These are phyloP conservation scores for Leucaena leucocephala DNA, from an alignment of 306 rosid genomes.

Conservation along the genomic window DNA sequence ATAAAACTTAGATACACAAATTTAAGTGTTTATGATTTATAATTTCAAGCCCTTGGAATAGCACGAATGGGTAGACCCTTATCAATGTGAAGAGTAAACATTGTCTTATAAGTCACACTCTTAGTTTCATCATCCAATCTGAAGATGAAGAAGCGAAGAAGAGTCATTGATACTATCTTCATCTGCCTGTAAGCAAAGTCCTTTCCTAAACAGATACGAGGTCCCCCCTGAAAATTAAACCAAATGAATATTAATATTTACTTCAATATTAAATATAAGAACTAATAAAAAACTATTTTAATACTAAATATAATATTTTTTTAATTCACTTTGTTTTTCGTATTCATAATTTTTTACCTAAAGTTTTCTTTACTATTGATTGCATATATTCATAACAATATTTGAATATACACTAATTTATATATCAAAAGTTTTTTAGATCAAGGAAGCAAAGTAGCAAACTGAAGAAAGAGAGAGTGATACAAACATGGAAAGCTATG, in stretches of 20 bases:
- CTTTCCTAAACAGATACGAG: slow-evolving; percentile 72
- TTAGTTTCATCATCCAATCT: slow-evolving; percentile 51
- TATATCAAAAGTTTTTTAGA: too few relatives aligned
- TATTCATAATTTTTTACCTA: too few relatives aligned
- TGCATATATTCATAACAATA: too few relatives aligned
- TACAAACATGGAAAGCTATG: slow-evolving; percentile 75
- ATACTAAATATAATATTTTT: too few relatives aligned
- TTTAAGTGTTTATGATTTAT: too few relatives aligned
- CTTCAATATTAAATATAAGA: too few relatives aligned
- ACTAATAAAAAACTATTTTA: too few relatives aligned
- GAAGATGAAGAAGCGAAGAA: slow-evolving; percentile 62
- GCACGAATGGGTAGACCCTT: slow-evolving; percentile 67
- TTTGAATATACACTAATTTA: too few relatives aligned
- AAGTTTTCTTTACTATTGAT: too few relatives aligned
- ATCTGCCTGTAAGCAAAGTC: slow-evolving; percentile 81
- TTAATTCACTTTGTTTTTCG: too few relatives aligned
- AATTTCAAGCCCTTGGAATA: slow-evolving; percentile 44
- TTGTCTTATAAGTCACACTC: slow-evolving; percentile 57
- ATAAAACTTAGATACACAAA: too few relatives aligned
- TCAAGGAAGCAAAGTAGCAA: neutral
- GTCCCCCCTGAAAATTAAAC: slow-evolving; percentile 62
- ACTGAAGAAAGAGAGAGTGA: neutral
- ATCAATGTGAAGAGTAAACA: slow-evolving; percentile 79
- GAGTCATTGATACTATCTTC: slow-evolving; percentile 67
- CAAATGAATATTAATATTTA: too few relatives aligned